Conservation (phyloP, 73 alveolate genomes). For the Blepharisma japonicum region DNA sequence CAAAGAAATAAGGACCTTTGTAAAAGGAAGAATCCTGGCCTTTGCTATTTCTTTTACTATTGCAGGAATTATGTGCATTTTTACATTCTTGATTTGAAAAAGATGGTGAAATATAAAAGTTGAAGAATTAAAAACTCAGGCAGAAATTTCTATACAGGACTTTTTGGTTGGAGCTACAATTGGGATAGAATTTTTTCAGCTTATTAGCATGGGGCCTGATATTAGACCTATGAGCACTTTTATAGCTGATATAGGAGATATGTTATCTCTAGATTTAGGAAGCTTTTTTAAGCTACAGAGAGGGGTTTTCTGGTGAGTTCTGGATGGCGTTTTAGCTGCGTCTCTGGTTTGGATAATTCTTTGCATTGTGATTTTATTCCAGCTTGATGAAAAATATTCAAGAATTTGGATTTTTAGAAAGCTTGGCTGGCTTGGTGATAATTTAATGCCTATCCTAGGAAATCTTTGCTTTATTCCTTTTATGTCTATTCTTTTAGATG, state of each 20-base stretch:
- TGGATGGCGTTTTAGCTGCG: not conserved
- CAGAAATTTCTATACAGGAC: conserved; percentile 1
- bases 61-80: not conserved
- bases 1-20: not conserved
- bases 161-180: not conserved
- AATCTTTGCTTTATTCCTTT: conserved; percentile 24
- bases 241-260: not conserved
- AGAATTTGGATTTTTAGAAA: not conserved
- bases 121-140: not conserved
- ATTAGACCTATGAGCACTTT: conserved; percentile 8
- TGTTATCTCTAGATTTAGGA: not conserved
- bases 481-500: conserved; percentile 18
- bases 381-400: not conserved
- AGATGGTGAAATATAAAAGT: conserved; percentile 23
- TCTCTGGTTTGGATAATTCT: not conserved
- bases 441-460: conserved; percentile 11
- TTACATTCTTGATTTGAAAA: not conserved
- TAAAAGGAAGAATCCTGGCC: not conserved
- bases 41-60: not conserved
- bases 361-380: not conserved
- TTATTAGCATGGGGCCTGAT: conserved; percentile 20
- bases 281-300: not conserved
- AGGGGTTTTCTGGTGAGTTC: conserved; percentile 6
- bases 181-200: conserved; percentile 32
- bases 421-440: not conserved